These are phyloP conservation scores for Pythium sukuiense DNA, from an alignment of 352 stramenopile genomes.

Conservation along the genomic window DNA sequence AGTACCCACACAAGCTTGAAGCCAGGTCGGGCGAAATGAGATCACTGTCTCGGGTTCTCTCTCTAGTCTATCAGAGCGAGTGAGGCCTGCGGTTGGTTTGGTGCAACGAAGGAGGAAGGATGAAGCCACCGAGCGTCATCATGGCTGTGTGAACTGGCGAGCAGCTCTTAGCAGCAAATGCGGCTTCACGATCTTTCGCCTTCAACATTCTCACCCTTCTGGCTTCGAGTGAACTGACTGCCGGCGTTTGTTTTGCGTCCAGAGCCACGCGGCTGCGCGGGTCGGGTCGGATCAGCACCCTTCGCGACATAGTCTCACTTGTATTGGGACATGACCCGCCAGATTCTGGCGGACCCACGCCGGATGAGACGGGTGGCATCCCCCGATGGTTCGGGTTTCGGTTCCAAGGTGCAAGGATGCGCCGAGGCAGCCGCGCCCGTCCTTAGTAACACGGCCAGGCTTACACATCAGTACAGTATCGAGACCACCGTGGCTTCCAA, in stretches of 20 bases:
- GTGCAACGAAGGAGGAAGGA: not conserved
- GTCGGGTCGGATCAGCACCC: not conserved
- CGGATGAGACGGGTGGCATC: constrained; percentile 12
- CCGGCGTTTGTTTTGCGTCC: constrained; percentile 20
- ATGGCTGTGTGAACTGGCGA: constrained; percentile 18
- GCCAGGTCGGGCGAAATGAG: not conserved
- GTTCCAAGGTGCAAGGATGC: constrained; percentile 22
- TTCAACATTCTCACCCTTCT: constrained; percentile 21
- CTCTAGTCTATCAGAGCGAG: not conserved
- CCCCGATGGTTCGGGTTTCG: constrained; percentile 20
- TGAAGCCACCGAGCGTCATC: not conserved
- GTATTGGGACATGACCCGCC: not conserved
- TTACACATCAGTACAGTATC: not conserved
- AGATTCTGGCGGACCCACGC: not conserved
- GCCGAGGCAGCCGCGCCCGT: constrained; percentile 1
- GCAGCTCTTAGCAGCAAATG: constrained; percentile 7
- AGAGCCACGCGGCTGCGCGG: constrained; percentile 19
- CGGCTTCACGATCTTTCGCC: constrained; percentile 22
- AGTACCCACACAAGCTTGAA: not conserved
- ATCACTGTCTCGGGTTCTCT: not conserved
- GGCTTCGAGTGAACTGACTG: constrained; percentile 23
- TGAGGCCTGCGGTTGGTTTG: too few relatives aligned
- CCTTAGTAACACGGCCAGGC: not conserved
- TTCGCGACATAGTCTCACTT: not conserved
- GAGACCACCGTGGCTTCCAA: too few relatives aligned